phyloP scores from a whole-genome alignment of 441 rosid species.

The Biscutella laevigata region DNA sequence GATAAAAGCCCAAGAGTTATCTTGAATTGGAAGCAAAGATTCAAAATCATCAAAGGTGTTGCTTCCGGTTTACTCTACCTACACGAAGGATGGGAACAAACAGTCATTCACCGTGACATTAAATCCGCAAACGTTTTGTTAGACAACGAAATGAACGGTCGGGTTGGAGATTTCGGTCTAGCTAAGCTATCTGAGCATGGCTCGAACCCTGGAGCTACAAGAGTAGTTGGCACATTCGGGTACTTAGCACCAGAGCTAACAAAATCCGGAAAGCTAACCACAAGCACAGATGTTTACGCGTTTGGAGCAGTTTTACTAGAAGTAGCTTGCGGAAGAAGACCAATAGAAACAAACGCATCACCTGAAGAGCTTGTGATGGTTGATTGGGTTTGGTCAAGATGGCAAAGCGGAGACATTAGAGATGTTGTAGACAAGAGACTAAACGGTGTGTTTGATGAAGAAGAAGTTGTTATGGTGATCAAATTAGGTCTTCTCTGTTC shows the following conservation, averaged over 20 bases:
- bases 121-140: constrained; percentile 76
- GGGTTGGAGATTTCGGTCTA: constrained; percentile 77
- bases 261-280: constrained; percentile 62
- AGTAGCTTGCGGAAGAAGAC: constrained; percentile 72
- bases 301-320: constrained; percentile 73
- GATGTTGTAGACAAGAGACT: constrained; percentile 62
- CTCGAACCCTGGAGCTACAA: constrained; percentile 51
- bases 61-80: constrained; percentile 74
- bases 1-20: constrained; percentile 38
- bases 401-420: constrained; percentile 49
- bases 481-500: constrained; percentile 76
- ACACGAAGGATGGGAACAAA: constrained; percentile 86
- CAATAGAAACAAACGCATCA: constrained; percentile 56
- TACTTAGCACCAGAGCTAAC: constrained; percentile 90
- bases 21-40: constrained; percentile 75
- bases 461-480: constrained; percentile 44
- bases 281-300: constrained; percentile 71
- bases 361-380: constrained; percentile 77
- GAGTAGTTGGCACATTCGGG: constrained; percentile 82
- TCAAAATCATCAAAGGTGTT: constrained; percentile 63
- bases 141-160: constrained; percentile 60
- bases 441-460: constrained; percentile 48
- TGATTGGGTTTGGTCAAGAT: constrained; percentile 80
- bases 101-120: constrained; percentile 78
- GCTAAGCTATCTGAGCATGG: constrained; percentile 78